Base-by-base conservation (phyloP, 306 rosid genomes). In the Cucumis hystrix region DNA sequence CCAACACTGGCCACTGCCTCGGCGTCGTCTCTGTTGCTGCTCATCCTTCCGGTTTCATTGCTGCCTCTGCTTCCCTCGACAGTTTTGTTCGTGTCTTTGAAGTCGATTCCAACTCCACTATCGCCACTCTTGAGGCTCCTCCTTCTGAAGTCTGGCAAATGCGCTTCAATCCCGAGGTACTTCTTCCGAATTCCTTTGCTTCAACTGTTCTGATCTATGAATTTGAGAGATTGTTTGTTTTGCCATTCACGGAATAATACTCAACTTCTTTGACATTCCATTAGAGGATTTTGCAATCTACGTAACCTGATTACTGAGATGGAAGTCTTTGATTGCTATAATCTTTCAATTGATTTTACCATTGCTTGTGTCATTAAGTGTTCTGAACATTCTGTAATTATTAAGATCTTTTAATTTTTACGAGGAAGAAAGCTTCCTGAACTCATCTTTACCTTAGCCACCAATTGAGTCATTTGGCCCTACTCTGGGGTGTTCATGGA, bases 121-220 rank as follows among this genome's bases (percentile, higher is more conserved):
- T 96, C 71, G 96, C 98, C 41, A 92, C 93, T 17, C 93, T 92
- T 68, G 99, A 96, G 77, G 96, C 99, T 52, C 99, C 98, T 2
- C 99, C 99, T 2, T 96, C 99, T 55, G 98, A 92, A 85, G 97
- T 96, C 79, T 96, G 98, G 99, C 98, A 96, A 84, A 85, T 96
- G 89, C 90, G 91, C 52, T 92, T 96, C 83, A 91, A 92, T 84
- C 93, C 98, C 43, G 87, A 88, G 96, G 99, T 92, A 40, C 39
- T 21, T 41, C 17, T 54, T 37, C 1, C 60, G 18, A 21, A 14
- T 41, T 69, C 43, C 28, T 69, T 20, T 54, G 25, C 13, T 28
- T 6, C 15, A 16, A 57, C 41, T 52, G 61, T 68, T 30, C 28
- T 40, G 54, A 65, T 55, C 13, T 43, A 23, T 12, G 39, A 13